Evolutionary conservation across 768 basidiomycete genomes (phyloP).

Genomic region (Nidula microcarpa): DNA sequence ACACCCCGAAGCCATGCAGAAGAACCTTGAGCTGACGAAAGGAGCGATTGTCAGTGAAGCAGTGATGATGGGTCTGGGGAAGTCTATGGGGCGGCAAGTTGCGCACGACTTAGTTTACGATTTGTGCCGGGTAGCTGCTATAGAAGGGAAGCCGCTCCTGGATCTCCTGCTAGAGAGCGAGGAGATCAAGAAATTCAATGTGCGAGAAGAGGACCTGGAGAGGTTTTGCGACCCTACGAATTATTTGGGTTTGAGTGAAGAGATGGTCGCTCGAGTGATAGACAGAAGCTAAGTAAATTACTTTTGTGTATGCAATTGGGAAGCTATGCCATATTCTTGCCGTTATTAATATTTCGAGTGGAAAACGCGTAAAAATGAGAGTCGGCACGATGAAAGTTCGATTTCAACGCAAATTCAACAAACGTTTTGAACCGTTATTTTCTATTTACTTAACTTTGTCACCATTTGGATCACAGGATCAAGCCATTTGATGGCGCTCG

Average conservation of each 20-base stretch:
- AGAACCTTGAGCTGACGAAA: slow-evolving; percentile 32
- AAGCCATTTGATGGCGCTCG: too few species aligned
- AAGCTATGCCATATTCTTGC: too few species aligned
- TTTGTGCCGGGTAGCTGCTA: slow-evolving; percentile 26
- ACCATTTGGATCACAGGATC: too few species aligned
- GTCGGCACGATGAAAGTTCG: too few species aligned
- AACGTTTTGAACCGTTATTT: too few species aligned
- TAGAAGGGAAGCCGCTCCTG: slow-evolving; percentile 22
- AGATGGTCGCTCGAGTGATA: slow-evolving; percentile 21
- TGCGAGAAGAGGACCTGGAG: slow-evolving; percentile 20
- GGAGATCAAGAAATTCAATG: slow-evolving; percentile 17
- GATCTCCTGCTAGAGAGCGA: slow-evolving; percentile 26
- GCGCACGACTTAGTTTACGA: slow-evolving; percentile 43
- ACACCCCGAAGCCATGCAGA: slow-evolving; percentile 33
- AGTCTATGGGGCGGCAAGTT: slow-evolving; percentile 36
- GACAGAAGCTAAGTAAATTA: background rate
- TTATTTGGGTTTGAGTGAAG: slow-evolving; percentile 32
- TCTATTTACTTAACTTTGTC: too few species aligned
- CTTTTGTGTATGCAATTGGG: too few species aligned
- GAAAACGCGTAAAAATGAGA: too few species aligned
- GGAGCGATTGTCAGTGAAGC: slow-evolving; percentile 41
- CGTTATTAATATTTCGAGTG: too few species aligned
- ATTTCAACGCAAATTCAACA: too few species aligned
- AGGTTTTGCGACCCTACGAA: slow-evolving; percentile 32
- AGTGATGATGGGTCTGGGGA: slow-evolving; percentile 45